Base-by-base conservation (phyloP, 345 rosid genomes). In the Anastatica hierochuntica region DNA sequence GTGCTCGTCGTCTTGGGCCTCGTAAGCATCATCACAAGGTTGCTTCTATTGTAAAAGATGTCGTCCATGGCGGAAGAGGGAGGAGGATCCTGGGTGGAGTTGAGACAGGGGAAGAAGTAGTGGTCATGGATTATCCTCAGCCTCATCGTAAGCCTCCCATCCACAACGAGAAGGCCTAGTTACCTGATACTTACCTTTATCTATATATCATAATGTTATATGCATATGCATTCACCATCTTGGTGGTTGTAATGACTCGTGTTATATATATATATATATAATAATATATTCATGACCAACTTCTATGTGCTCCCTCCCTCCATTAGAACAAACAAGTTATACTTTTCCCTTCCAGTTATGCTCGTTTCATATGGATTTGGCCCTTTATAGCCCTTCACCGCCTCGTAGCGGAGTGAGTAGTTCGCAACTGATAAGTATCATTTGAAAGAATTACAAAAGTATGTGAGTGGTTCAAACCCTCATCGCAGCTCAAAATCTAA, bases 131-230 rank as follows among this genome's bases (percentile, higher is more conserved):
- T 58, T 90, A 90, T 60, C 84, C 94, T 14, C 94, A 78, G 50
- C 95, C 95, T 40, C 95, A 77, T 57, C 74, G 88, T 23, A 86
- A 86, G 44, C 97, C 97, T 39, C 97, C 97, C 34, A 90, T 90
- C 72, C 97, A 90, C 71, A 90, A 90, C 58, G 81, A 76, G 58
- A 82, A 80, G 61, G 58, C 73, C 30, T 81, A 70, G 53, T 39
- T 26, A 33, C 42, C 6, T 45, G 14, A 60, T 52, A 30, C 17
- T 0, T 26, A 17, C 31, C 30, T 12, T 8, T 18, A 6, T 51
- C 15, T 66, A 13, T n/a, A n/a, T n/a, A n/a, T n/a, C n/a, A 36
- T 31, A 29, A 23, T 51, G 34, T 66, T 57, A 19, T 66, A 36
- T 65, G 46, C 64, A 43, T 58, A 64, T 49, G 59, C 70, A 66